Evolutionary conservation across 2,329 filamentous ascomycete genomes (phyloP).

Genomic region (Xylariaceae sp.): DNA sequence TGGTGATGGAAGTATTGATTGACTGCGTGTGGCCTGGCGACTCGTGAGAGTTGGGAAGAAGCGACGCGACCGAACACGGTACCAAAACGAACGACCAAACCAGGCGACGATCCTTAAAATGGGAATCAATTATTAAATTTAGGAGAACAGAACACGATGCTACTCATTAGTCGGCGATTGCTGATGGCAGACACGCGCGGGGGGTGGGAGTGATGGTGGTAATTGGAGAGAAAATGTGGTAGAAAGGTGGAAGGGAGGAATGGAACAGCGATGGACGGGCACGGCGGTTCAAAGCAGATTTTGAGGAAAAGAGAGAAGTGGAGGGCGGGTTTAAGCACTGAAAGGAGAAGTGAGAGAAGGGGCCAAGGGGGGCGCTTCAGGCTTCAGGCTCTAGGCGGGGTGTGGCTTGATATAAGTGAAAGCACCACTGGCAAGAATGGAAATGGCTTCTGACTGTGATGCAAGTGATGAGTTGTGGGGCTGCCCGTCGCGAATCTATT

Average conservation of each 20-base stretch:
- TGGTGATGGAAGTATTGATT: conserved; percentile 10
- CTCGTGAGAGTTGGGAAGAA: conserved; percentile 8
- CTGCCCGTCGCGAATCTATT: too few relatives aligned
- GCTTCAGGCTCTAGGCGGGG: too few relatives aligned
- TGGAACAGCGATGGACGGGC: conserved; percentile 2
- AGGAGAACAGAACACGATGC: not conserved
- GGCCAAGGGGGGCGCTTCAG: conserved; percentile 1
- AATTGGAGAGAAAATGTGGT: conserved; percentile 3
- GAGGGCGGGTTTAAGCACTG: conserved; percentile 11
- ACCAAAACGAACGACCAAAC: conserved; percentile 21
- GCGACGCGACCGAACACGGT: conserved; percentile 20
- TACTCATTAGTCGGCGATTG: conserved; percentile 12
- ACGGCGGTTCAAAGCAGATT: conserved; percentile 20
- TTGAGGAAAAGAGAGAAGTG: conserved; percentile 24
- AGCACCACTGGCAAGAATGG: too few relatives aligned
- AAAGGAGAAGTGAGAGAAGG: not conserved
- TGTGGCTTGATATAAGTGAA: too few relatives aligned
- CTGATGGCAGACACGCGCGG: not conserved
- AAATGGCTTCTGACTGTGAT: not conserved
- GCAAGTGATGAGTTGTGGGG: too few relatives aligned
- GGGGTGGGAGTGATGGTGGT: not conserved
- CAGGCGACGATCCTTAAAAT: conserved; percentile 7
- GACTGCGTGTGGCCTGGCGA: conserved; percentile 14
- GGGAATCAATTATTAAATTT: conserved; percentile 19
- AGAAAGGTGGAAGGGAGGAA: conserved; percentile 16